These are phyloP conservation scores for Lablab purpureus DNA, from an alignment of 306 rosid genomes.

Conservation along the genomic window DNA sequence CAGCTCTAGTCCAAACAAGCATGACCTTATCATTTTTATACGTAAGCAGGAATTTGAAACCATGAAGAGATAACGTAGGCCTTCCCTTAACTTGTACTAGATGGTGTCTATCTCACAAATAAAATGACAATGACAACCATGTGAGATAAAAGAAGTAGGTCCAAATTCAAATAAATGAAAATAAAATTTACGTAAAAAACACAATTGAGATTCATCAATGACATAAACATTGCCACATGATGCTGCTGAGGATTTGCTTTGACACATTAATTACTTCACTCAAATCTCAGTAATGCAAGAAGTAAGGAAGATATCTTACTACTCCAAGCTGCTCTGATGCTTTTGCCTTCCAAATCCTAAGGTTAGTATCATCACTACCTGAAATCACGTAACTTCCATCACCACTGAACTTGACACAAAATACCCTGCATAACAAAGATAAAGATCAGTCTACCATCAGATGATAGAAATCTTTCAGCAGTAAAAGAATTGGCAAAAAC, in stretches of 20 bases:
- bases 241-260: not conserved
- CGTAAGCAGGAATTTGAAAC: not conserved
- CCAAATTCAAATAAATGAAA: not conserved
- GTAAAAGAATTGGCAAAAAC: conserved; percentile 7
- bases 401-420: conserved; percentile 88
- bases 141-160: not conserved
- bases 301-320: conserved; percentile 61
- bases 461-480: not conserved
- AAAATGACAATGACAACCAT: not conserved
- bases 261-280: not conserved
- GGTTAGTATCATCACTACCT: conserved; percentile 95
- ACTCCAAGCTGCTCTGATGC: conserved; percentile 98
- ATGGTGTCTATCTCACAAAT: conserved; percentile 14
- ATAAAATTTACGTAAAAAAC: not conserved
- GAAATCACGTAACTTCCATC: conserved; percentile 95
- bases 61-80: not conserved
- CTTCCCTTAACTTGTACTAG: not conserved
- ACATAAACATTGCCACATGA: not conserved
- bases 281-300: conserved; percentile 1
- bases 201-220: conserved; percentile 16
- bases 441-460: conserved; percentile 1
- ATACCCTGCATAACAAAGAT: conserved; percentile 68
- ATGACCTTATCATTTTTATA: conserved; percentile 15
- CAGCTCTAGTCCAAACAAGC: not conserved
- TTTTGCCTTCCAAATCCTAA: conserved; percentile 97